Percentiles rank a stretch among this genome's conserved stretches.
Conservation (phyloP, 768 basidiomycete genomes). For the Rhodocollybia butyracea region DNA sequence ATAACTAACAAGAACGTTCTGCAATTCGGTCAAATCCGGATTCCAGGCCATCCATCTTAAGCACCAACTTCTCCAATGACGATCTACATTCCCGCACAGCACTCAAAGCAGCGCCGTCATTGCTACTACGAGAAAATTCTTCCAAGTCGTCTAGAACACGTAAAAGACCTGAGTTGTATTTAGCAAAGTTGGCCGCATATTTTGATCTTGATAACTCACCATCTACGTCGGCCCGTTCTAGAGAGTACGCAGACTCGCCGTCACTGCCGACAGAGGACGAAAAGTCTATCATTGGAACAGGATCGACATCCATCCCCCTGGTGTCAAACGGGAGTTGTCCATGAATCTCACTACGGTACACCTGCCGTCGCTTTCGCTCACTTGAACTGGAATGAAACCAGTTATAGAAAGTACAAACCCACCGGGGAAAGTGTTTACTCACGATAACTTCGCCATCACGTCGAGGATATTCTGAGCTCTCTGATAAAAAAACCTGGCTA, state of each 20-base stretch:
- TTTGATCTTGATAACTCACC: slow-evolving; percentile 40
- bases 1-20: slow-evolving; percentile 71
- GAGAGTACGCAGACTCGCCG: slow-evolving; percentile 57
- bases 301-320: slow-evolving; percentile 68
- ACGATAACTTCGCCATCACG: slow-evolving; percentile 87
- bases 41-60: slow-evolving; percentile 78
- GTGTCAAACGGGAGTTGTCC: slow-evolving; percentile 87
- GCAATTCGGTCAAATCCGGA: slow-evolving; percentile 82
- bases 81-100: slow-evolving; percentile 62
- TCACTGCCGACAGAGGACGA: slow-evolving; percentile 58
- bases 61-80: slow-evolving; percentile 65
- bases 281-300: slow-evolving; percentile 78
- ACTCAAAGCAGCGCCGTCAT: slow-evolving; percentile 42
- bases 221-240: slow-evolving; percentile 73
- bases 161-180: slow-evolving; percentile 46
- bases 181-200: slow-evolving; percentile 10
- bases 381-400: slow-evolving; percentile 41
- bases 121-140: slow-evolving; percentile 42
- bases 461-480: slow-evolving; percentile 80
- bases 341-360: slow-evolving; percentile 82
- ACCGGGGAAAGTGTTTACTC: slow-evolving; percentile 23
- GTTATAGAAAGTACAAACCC: slow-evolving; percentile 1
- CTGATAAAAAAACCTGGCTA: slow-evolving; percentile 78
- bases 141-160: slow-evolving; percentile 66
- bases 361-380: slow-evolving; percentile 79